Evolutionary conservation across 2,329 filamentous ascomycete species (phyloP), one percentile per base, ranked within the genome.

Genomic region (Stenocarpella maydis): DNA sequence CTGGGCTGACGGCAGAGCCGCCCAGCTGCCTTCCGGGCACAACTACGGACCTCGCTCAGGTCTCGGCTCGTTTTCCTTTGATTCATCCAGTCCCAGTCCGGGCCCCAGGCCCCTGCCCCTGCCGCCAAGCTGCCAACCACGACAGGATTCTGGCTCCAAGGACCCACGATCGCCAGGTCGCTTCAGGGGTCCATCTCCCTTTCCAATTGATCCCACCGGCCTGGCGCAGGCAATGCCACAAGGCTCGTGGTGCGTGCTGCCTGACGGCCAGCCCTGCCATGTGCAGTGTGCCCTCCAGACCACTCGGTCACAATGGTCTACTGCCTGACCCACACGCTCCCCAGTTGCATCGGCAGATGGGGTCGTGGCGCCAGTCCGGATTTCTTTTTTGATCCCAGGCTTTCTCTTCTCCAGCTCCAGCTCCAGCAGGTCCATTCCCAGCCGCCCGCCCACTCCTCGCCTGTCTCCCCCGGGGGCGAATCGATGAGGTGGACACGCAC

Each of bases 371-470:
- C 49, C 60, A 55, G 54, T 66, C 58, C 53, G 53, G 39, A 67
- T 68, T 71, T 69, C 39, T 66, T 70, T 31, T 60, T 68, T 68
- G 69, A 69, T 65, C 60, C 67, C 55, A 60, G 39, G 64, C 69
- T 68, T 67, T 55, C 71, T 65, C 66, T 71, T 71, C 69, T 65
- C 47, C 49, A 52, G 31, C 31, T 65, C 28, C 28, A 63, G 58
- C 58, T 37, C 58, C 58, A 63, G 58, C 58, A 47, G 58, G 58
- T 63, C 58, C 43, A 63, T 63, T 37, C 28, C 58, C 58, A 63
- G 58, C 58, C 58, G 43, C 58, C 58, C 58, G 28, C 58, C 58
- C 41, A 28, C 58, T 63, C 34, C 58, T 47, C 58, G 43, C 58
- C 28, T 31, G 43, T 21, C 43, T 63, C 58, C 43, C 58, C 58